Base-by-base conservation (phyloP, 1,284 basidiomycete genomes). In the Gomphus bonarii region DNA sequence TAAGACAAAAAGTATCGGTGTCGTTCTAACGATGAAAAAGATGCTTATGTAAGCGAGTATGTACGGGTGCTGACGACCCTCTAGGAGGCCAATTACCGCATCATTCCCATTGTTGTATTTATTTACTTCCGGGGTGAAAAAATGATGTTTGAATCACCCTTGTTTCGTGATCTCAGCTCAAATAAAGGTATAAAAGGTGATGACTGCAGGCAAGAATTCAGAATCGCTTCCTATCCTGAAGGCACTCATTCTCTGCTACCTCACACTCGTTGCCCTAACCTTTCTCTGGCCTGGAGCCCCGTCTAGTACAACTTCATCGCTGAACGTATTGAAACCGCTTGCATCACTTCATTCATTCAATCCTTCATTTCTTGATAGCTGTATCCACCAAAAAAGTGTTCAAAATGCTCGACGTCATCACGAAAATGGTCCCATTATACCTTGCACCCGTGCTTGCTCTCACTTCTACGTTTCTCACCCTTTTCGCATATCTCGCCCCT, bases 401-500 rank as follows among this genome's bases (percentile, higher is more conserved):
- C 67, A 77, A 61, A 65, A 88, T 86, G 84, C 82, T 89, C 64
- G 73, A 80, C 60, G 77, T 80, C 63, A 74, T 88, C 52, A 83
- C 85, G 12, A 88, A 83, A 75, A 78, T 78, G 55, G 73, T 81
- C 64, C 83, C 77, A 51, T 72, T 86, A 58, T 88, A 85, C 65
- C 75, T 89, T 57, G 76, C 85, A 2, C 85, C 85, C 28, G 28
- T 87, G 9, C 70, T 89, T 58, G 75, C 80, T 58, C 70, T 88
- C 42, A 80, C 84, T 9, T 77, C 84, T 12, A 70, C 85, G 50
- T 63, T 89, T 46, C 78, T 90, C 47, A 72, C 79, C 9, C 65
- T 86, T 3, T 80, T 90, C 62, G 77, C 81, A 1, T 86, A 79
- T 61, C 69, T 87, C 16, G 76, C 87, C 0, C 87, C 87, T 0